Evolutionary conservation across 2,329 filamentous ascomycete genomes (phyloP), one percentile per base, ranked within the genome.

Genomic region (Coniochaeta hoffmannii): DNA sequence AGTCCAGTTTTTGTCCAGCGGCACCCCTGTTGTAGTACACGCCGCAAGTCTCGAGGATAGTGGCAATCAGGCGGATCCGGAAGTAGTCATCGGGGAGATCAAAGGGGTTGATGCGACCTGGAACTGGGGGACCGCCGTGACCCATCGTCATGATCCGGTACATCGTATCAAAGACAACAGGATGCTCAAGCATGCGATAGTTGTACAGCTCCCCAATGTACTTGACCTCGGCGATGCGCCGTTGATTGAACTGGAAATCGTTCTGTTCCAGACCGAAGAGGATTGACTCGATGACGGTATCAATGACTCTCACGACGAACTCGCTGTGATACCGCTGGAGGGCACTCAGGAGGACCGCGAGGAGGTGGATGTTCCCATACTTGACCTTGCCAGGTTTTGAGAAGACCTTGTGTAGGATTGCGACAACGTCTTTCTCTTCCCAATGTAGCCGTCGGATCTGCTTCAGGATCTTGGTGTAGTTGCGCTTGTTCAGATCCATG

Each of bases 141-240:
- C 93, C 94, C 68, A 96, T 96, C 8, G 90, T 96, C 68, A 97
- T 80, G 63, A 99, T 88, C 66, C 90, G 91, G 76, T 97, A 99
- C 71, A 99, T 81, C 1, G 88, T 90, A 66, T 99, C 94, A 64
- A 99, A 99, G 53, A 99, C 88, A 24, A 97, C 88, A 0, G 90
- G 89, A 44, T 96, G 94, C 69, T 99, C 94, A 35, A 99, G 82
- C 83, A 99, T 90, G 56, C 94, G 89, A 69, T 97, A 99, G 65
- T 97, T 96, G 75, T 99, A 99, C 10, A 99, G 81, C 71, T 99
- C 94, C 22, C 90, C 92, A 5, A 99, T 78, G 68, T 97, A 99
- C 68, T 97, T 97, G 65, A 96, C 90, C 70, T 97, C 93, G 2
- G 95, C 90, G 59, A 99, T 87, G 22, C 94, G 87, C 57, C 92